Evolutionary conservation across 352 stramenopile species (phyloP).

Genomic region (Phytophthora litchii): DNA sequence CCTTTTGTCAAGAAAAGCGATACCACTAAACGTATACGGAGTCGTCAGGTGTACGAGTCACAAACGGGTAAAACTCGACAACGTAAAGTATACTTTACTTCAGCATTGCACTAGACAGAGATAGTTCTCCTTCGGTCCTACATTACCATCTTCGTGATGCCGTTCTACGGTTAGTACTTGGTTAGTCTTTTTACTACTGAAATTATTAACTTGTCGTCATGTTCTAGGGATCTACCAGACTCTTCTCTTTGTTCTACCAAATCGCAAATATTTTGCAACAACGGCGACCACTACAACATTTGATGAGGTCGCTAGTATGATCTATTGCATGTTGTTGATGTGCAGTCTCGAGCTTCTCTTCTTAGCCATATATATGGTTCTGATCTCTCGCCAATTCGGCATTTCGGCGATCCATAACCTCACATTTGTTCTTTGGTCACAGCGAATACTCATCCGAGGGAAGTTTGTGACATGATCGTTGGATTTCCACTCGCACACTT

Average conservation of each 20-base stretch:
- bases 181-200: background rate
- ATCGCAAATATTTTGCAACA: conserved; percentile 24
- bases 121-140: background rate
- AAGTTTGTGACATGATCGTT: conserved; percentile 32
- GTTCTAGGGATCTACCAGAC: background rate
- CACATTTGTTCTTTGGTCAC: conserved; percentile 31
- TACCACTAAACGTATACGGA: background rate
- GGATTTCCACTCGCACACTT: conserved; percentile 27
- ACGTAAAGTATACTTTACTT: background rate
- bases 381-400: conserved; percentile 1
- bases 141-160: background rate
- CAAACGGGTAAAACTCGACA: background rate
- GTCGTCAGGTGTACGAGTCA: background rate
- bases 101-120: background rate
- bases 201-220: background rate
- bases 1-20: background rate
- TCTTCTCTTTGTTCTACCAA: conserved; percentile 2
- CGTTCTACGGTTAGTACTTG: background rate
- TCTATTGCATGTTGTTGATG: conserved; percentile 11
- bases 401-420: conserved; percentile 17
- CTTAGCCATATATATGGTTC: conserved; percentile 17
- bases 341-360: conserved; percentile 23
- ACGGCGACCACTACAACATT: conserved; percentile 16
- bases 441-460: conserved; percentile 23
- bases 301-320: conserved; percentile 10